phyloP scores from a whole-genome alignment of 2,329 filamentous ascomycete species.

The Fusarium camptoceras region DNA sequence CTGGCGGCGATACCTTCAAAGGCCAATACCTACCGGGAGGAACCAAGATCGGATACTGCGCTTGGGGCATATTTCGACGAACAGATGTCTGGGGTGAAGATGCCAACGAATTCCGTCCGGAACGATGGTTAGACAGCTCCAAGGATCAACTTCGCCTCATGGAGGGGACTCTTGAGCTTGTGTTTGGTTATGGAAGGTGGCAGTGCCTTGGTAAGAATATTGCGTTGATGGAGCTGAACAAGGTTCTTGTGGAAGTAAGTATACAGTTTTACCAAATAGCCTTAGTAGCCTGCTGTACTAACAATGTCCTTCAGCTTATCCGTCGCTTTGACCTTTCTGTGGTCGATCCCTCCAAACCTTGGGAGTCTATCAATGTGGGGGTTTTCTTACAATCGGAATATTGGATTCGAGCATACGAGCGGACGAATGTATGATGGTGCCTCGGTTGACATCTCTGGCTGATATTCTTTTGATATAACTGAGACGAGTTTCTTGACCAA shows the following conservation, averaged over 20 bases:
- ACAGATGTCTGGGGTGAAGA: conserved; percentile 53
- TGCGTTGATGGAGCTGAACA: conserved; percentile 55
- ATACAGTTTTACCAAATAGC: rapidly evolving
- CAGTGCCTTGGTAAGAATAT: conserved; percentile 55
- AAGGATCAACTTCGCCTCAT: conserved; percentile 49
- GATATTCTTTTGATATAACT: background rate
- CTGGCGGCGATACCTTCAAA: conserved; percentile 49
- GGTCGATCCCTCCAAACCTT: conserved; percentile 48
- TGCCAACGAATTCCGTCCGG: conserved; percentile 50
- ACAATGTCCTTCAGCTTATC: conserved; percentile 42
- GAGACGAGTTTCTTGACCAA: background rate
- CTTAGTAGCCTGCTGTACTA: background rate
- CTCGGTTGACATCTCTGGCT: background rate
- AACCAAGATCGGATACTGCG: conserved; percentile 50
- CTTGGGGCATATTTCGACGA: conserved; percentile 52
- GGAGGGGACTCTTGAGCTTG: conserved; percentile 54
- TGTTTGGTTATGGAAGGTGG: conserved; percentile 56
- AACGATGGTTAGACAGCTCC: conserved; percentile 53
- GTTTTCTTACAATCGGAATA: conserved; percentile 49
- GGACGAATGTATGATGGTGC: background rate
- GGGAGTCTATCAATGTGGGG: conserved; percentile 48
- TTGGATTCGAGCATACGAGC: background rate
- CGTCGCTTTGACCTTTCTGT: conserved; percentile 49
- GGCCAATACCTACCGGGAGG: conserved; percentile 50
- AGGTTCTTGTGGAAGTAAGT: conserved; percentile 56